Evolutionary conservation across 805 yeast species (phyloP), one percentile per base, ranked within the genome.

Genomic region (Groenewaldozyma tartarivorans): DNA sequence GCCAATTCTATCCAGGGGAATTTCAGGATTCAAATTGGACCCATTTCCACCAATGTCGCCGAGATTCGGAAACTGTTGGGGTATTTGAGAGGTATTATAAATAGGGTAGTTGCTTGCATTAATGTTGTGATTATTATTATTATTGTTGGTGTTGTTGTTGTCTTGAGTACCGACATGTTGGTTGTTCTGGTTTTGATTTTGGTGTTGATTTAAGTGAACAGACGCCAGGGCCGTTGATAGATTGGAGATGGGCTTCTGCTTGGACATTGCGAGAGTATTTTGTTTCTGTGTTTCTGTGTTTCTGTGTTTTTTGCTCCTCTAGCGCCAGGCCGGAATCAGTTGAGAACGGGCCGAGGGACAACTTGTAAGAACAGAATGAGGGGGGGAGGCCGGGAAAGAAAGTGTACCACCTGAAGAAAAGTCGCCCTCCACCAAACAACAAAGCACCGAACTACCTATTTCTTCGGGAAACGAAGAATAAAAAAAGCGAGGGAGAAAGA

Each of bases 1-100:
- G 21, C 81, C 70, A 39, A 86, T 74, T 47, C 94, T 46, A 41
- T 60, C 62, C 15, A 41, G 29, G 3, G 49, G 45, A n/a, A 35
- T 31, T 21, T 20, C 11, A 24, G 7, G 29, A 7, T 35, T 26
- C 31, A 29, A n/a, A 22, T 13, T 40, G 30, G 21, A 30, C 5
- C 29, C 42, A 11, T 37, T 17, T n/a, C n/a, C n/a, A n/a, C n/a
- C n/a, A n/a, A n/a, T n/a, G n/a, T n/a, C n/a, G n/a, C n/a, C n/a
- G n/a, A n/a, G n/a, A n/a, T n/a, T n/a, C n/a, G n/a, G n/a, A n/a
- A n/a, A n/a, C n/a, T n/a, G n/a, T n/a, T n/a, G n/a, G n/a, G n/a
- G n/a, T n/a, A n/a, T n/a, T n/a, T n/a, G n/a, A n/a, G n/a, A n/a
- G n/a, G n/a, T n/a, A n/a, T n/a, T n/a, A n/a, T n/a, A n/a, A n/a